Conservation (phyloP, 1,139 yeast species). For the Hansenula lynferdii region DNA sequence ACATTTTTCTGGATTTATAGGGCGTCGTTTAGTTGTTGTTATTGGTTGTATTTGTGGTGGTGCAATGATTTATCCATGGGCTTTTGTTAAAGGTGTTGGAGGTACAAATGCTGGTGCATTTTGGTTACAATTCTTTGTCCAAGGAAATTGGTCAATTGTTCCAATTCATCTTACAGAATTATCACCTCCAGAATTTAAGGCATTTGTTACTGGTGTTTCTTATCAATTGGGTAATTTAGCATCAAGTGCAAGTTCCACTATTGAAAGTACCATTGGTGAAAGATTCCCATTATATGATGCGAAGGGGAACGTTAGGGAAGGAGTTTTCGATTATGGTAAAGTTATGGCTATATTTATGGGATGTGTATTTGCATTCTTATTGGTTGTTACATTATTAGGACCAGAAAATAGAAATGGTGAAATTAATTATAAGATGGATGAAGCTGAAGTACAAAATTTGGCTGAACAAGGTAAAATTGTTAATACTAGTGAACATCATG, state of each 20-base stretch:
- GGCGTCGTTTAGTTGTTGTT: constrained; percentile 55
- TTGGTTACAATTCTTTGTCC: constrained; percentile 76
- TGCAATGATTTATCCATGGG: constrained; percentile 69
- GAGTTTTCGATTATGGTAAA: constrained; percentile 45
- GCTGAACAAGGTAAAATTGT: constrained; percentile 18
- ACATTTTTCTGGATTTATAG: constrained; percentile 53
- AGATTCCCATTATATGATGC: constrained; percentile 47
- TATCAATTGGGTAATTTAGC: constrained; percentile 85
- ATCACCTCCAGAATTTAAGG: constrained; percentile 71
- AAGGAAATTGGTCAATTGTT: constrained; percentile 86
- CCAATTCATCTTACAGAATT: constrained; percentile 77
- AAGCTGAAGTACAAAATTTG: constrained; percentile 12
- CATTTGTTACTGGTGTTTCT: constrained; percentile 69
- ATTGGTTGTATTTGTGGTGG: constrained; percentile 65
- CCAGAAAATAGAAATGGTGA: constrained; percentile 59
- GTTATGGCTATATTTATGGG: constrained; percentile 86
- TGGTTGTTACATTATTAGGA: constrained; percentile 58
- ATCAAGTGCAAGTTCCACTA: constrained; percentile 79
- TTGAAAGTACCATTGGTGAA: constrained; percentile 71
- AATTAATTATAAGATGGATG: constrained; percentile 18
- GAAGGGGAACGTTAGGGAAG: constrained; percentile 25
- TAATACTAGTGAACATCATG: background rate
- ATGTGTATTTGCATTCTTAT: constrained; percentile 63
- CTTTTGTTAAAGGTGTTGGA: constrained; percentile 40
- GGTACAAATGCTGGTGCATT: constrained; percentile 76